These are phyloP conservation scores for Heliophila coronopifolia DNA, from an alignment of 441 rosid genomes.

Conservation along the genomic window DNA sequence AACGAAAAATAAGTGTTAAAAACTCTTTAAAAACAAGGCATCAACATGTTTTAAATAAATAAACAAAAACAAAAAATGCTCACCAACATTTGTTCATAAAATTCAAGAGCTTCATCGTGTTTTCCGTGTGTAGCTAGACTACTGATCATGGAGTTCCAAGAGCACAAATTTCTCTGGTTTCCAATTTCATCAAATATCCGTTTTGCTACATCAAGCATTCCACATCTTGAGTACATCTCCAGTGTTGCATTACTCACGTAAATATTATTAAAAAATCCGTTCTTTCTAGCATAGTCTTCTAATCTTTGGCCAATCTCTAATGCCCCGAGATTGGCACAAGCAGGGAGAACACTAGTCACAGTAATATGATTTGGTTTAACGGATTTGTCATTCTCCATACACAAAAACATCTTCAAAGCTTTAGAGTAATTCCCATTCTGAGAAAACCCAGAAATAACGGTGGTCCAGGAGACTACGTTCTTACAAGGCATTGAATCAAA, in stretches of 20 bases:
- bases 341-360: conserved; percentile 60
- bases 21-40: background rate
- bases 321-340: conserved; percentile 67
- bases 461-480: conserved; percentile 53
- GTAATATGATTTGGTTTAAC: conserved; percentile 59
- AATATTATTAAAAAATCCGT: conserved; percentile 34
- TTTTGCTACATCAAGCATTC: conserved; percentile 53
- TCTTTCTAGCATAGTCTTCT: conserved; percentile 29
- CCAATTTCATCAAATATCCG: conserved; percentile 51
- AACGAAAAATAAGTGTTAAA: background rate
- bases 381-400: conserved; percentile 50
- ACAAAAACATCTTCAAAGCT: conserved; percentile 49
- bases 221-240: conserved; percentile 72
- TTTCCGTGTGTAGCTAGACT: conserved; percentile 72
- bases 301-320: conserved; percentile 53
- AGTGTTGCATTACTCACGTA: conserved; percentile 55
- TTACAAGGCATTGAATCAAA: conserved; percentile 41
- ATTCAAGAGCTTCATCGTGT: conserved; percentile 43
- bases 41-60: background rate
- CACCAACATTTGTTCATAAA: conserved; percentile 64
- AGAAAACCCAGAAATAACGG: conserved; percentile 45
- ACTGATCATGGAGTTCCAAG: conserved; percentile 81
- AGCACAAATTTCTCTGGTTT: conserved; percentile 49
- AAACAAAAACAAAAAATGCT: conserved; percentile 10
- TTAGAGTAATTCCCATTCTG: conserved; percentile 41